These are phyloP conservation scores for Kwoniella sp. DNA, from an alignment of 768 basidiomycete species.

Conservation along the genomic window DNA sequence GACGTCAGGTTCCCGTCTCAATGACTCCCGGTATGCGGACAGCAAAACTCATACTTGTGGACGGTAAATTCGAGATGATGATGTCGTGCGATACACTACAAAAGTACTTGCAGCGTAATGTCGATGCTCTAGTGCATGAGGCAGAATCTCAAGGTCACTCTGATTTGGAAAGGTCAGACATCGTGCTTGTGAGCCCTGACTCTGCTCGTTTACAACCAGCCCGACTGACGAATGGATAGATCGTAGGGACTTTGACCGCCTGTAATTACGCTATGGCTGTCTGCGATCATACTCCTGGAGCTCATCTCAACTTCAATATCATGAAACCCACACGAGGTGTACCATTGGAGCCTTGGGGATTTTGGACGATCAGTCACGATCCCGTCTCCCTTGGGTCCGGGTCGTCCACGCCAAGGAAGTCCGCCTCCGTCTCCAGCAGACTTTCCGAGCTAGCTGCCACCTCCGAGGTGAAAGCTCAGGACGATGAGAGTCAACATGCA, in stretches of 20 bases:
- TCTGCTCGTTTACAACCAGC: not conserved
- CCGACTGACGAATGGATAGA: not conserved
- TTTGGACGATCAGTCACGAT: conserved; percentile 54
- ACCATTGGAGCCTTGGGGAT: conserved; percentile 66
- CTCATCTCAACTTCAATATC: conserved; percentile 58
- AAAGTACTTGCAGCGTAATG: conserved; percentile 69
- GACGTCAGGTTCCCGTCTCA: conserved; percentile 59
- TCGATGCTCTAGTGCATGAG: conserved; percentile 59
- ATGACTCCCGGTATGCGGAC: conserved; percentile 62
- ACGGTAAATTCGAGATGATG: conserved; percentile 65
- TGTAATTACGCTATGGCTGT: conserved; percentile 72
- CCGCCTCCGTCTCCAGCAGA: too few species aligned
- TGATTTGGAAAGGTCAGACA: conserved; percentile 6
- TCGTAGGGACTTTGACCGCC: conserved; percentile 63
- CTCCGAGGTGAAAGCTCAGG: too few species aligned
- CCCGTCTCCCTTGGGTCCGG: not conserved
- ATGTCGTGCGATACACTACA: conserved; percentile 62
- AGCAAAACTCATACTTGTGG: conserved; percentile 66
- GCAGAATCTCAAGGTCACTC: conserved; percentile 60
- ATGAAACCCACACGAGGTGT: conserved; percentile 53
- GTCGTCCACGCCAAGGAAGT: too few species aligned
- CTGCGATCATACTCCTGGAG: conserved; percentile 48
- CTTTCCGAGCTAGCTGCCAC: too few species aligned
- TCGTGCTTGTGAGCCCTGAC: not conserved
- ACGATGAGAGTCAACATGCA: too few species aligned